Base-by-base conservation (phyloP, 441 rosid species). In the Eruca vesicaria region DNA sequence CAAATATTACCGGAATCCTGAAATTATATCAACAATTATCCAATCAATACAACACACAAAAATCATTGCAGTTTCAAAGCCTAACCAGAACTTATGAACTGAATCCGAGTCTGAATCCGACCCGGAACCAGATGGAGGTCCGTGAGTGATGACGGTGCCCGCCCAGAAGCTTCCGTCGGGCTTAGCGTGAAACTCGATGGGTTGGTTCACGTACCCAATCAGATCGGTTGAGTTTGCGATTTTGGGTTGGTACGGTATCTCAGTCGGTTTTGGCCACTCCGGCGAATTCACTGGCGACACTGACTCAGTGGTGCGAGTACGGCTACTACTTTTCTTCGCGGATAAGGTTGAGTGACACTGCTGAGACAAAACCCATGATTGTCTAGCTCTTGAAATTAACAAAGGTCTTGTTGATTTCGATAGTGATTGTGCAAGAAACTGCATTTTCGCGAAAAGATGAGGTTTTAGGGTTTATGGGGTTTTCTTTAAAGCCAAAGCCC, bases 1-100 rank as follows among this genome's bases (percentile, higher is more conserved):
- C 90, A 70, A 94, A 94, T 55, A 78, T 26, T 9, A 94, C 69
- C 3, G 97, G 95, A 73, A 94, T 85, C 92, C 97, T 92, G 23
- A 29, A 3, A 1, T 4, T 7, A 29, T 23, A 1, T 23, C 26
- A 23, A 23, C 26, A 3, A 23, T 3, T 23, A 23, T 23, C 26
- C 26, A 23, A 23, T 23, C 26, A 23, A 23, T 23, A 23, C 26
- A 23, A 23, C 26, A 23, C 3, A 23, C 1, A 1, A 23, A 23
- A 23, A 23, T 23, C 26, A 3, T 3, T 1, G 26, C 26, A 23
- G 26, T 23, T 23, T 23, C 26, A 23, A 23, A 52, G 20, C 7
- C 78, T 33, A 43, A 78, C 78, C 78, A 57, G 71, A 73, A 73
- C 15, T 73, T 68, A 56, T 14, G 16, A 45, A 23, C 2, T 1